Conservation (phyloP, 371 early-diverging fungal species). For the Circinella umbellata region DNA sequence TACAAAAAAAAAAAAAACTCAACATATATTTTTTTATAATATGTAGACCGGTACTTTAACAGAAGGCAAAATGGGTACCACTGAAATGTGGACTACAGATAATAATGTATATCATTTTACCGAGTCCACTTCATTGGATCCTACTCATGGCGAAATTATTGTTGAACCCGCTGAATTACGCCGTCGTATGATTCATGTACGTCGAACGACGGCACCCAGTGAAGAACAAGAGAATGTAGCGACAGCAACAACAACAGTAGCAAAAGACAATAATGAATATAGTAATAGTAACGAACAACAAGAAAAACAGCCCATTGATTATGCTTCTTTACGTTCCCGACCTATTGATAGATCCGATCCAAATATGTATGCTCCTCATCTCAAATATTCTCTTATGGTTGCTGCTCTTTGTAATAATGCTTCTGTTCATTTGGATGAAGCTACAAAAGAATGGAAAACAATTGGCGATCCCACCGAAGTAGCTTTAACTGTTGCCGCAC, state of each 20-base stretch:
- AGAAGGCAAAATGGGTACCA: conserved; percentile 89
- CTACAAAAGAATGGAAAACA: conserved; percentile 68
- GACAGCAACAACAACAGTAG: background rate
- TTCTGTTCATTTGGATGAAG: conserved; percentile 58
- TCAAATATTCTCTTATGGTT: conserved; percentile 43
- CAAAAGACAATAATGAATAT: too few relatives aligned
- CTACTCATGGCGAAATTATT: conserved; percentile 64
- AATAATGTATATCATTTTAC: conserved; percentile 68
- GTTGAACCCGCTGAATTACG: conserved; percentile 40
- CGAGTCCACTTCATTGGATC: conserved; percentile 69
- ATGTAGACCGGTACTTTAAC: conserved; percentile 92
- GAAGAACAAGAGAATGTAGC: background rate
- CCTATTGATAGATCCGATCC: conserved; percentile 40
- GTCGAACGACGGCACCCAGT: conserved; percentile 13
- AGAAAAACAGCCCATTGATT: conserved; percentile 19
- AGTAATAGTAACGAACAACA: background rate
- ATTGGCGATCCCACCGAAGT: conserved; percentile 88
- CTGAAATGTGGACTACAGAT: conserved; percentile 75
- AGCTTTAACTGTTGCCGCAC: conserved; percentile 65
- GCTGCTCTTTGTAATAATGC: conserved; percentile 75
- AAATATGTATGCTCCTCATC: conserved; percentile 30
- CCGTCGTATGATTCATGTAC: conserved; percentile 47
- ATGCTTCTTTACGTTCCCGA: conserved; percentile 35
- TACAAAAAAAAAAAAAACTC: too few relatives aligned
- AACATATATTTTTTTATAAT: conserved; percentile 14